Conservation (phyloP, 1,139 yeast genomes). For the Diutina mesorugosa region DNA sequence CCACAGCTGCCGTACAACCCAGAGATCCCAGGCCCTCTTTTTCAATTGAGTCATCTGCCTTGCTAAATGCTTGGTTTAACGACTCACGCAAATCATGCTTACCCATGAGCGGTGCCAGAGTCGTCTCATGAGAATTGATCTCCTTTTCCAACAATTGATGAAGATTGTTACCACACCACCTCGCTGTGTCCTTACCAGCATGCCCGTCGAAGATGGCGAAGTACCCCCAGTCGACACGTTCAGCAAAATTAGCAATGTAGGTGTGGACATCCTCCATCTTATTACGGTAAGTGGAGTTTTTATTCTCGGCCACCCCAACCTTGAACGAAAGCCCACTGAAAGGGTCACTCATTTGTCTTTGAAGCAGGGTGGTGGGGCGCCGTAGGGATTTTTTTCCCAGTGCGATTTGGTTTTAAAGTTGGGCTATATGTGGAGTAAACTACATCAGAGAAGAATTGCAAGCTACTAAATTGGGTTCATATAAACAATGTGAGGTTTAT, state of each 20-base stretch:
- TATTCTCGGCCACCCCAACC: slow-evolving; percentile 87
- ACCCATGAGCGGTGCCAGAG: slow-evolving; percentile 9
- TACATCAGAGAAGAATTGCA: not conserved
- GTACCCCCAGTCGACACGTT: slow-evolving; percentile 83
- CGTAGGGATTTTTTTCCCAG: not conserved
- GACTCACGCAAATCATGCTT: slow-evolving; percentile 32
- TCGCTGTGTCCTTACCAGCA: slow-evolving; percentile 88
- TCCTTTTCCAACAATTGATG: slow-evolving; percentile 54
- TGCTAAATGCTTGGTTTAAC: slow-evolving; percentile 47
- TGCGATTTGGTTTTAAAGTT: not conserved
- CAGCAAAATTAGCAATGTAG: slow-evolving; percentile 84
- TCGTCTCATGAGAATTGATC: slow-evolving; percentile 14
- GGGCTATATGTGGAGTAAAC: not conserved
- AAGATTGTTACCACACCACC: slow-evolving; percentile 88
- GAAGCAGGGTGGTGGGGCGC: not conserved
- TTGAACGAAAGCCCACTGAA: slow-evolving; percentile 46
- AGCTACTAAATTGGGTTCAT: no score
- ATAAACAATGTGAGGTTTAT: no score
- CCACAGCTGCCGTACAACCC: slow-evolving; percentile 95
- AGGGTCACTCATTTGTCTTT: slow-evolving; percentile 13
- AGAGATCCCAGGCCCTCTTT: slow-evolving; percentile 51
- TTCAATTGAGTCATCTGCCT: slow-evolving; percentile 62
- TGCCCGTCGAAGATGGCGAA: slow-evolving; percentile 97
- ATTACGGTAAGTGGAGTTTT: slow-evolving; percentile 66
- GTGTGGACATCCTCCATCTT: slow-evolving; percentile 98